A percentile compares a stretch with the other conserved stretches of the same genome.
phyloP scores from a whole-genome alignment of 441 rosid species.

The Omphalea diandra region DNA sequence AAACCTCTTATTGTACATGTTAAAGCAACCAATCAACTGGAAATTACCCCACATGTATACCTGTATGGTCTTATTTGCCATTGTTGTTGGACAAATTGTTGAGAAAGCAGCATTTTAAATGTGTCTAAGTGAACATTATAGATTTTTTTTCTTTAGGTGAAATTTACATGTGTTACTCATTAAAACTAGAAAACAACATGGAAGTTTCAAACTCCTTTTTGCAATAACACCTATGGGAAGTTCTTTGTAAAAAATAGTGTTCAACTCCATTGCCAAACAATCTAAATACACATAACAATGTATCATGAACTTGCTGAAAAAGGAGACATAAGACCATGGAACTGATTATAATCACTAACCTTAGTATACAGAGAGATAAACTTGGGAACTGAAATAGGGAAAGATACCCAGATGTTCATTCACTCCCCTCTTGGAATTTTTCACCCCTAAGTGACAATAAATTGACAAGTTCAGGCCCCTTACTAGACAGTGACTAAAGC shows the following conservation, averaged over 20 bases:
- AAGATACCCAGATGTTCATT: constrained; percentile 15
- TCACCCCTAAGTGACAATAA: constrained; percentile 16
- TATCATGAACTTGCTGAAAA: neutral
- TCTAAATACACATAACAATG: neutral
- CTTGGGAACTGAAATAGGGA: constrained; percentile 12
- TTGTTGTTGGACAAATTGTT: neutral
- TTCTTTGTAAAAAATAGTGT: neutral
- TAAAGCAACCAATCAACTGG: neutral
- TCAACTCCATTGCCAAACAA: neutral
- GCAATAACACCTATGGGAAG: neutral
- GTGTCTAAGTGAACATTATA: neutral
- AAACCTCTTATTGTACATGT: neutral
- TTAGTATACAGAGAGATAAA: constrained; percentile 19
- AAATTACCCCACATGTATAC: too few species aligned
- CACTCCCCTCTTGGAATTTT: neutral
- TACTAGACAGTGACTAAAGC: constrained; percentile 21
- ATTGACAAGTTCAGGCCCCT: constrained; percentile 15
- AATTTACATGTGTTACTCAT: neutral
- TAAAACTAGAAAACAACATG: neutral
- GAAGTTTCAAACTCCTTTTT: neutral
- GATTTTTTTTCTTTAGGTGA: neutral
- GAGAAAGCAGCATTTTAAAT: neutral
- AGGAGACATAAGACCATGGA: neutral
- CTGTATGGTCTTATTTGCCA: neutral
- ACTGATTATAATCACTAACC: constrained; percentile 13